Evolutionary conservation across 495 filamentous ascomycete species (phyloP), one percentile per base, ranked within the genome.

Genomic region (Bacidia rubella): DNA sequence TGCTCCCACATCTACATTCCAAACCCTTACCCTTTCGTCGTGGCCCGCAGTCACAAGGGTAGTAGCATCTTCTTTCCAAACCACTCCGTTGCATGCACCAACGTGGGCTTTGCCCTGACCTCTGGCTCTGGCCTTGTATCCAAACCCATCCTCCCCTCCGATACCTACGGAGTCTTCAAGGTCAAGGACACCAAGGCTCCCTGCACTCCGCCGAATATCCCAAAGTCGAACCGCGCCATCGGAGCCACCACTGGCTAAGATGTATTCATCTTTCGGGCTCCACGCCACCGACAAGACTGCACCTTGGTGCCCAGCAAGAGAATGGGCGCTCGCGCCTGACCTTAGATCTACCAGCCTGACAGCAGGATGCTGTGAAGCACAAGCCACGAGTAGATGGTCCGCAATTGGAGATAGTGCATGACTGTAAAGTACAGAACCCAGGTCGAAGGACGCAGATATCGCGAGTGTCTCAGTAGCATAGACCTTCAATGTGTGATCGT

Each of bases 181-280:
- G 62, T 95, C 86, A 32, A 95, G 68, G 19, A 81, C 74, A 0
- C 78, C 85, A 23, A 96, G 76, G 32, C 81, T 74, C 11, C 78
- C 78, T n/a, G 77, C 76, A 45, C 80, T 76, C 27, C 80, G 76
- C 23, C 90, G 77, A 26, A 95, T 75, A 65, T 95, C 90, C 78
- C 92, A 96, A 9, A 95, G 68, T 27, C 86, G 80, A 0, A 87
- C 81, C 12, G 75, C 79, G 46, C 88, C 87, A 62, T 95, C 89
- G 1, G 76, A 74, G 1, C 83, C 81, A 1, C 83, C 86, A 48
- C 81, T 85, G 17, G 86, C 87, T 2, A 96, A 72, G 3, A 93
- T 74, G 62, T 93, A 77, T 26, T 87, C 85, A 49, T 82, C 69
- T 11, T 76, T 73, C 5, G 89, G 87, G 39, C 82, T 85, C 90